Evolutionary conservation across 1,284 basidiomycete species (phyloP).

Genomic region (Trichosporon asahii): DNA sequence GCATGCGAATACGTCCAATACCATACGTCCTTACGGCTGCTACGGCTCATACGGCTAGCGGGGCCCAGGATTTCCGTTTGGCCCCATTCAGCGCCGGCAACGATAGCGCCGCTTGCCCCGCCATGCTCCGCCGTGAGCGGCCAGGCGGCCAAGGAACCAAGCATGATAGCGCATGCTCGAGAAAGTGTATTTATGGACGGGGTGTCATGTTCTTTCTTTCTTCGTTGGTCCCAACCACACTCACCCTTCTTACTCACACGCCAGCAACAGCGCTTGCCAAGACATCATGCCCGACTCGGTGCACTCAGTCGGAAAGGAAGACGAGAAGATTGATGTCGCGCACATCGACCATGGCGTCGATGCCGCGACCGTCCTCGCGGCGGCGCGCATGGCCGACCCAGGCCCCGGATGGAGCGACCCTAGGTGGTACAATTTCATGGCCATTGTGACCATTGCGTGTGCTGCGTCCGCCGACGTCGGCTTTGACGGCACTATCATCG

Average conservation of each 20-base stretch:
- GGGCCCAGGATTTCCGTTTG: background rate
- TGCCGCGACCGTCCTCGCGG: background rate
- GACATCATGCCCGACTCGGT: background rate
- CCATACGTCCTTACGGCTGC: no score
- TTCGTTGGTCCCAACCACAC: background rate
- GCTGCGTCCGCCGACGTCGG: constrained; percentile 9
- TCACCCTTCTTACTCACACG: background rate
- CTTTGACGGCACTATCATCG: constrained; percentile 60
- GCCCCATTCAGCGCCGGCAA: background rate
- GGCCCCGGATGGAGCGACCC: background rate
- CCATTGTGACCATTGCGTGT: background rate
- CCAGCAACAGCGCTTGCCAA: background rate
- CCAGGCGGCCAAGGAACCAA: no score
- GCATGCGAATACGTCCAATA: no score
- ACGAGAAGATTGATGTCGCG: background rate
- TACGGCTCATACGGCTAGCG: background rate
- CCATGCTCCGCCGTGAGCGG: no score
- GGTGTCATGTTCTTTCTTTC: background rate
- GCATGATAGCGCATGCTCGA: background rate
- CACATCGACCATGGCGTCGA: background rate
- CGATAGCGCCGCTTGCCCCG: background rate
- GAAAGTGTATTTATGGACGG: background rate
- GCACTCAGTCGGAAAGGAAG: background rate
- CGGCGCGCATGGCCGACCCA: background rate
- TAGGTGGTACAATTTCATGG: background rate